Base-by-base conservation (phyloP, 805 yeast genomes). In the Teunomyces kruisii region DNA sequence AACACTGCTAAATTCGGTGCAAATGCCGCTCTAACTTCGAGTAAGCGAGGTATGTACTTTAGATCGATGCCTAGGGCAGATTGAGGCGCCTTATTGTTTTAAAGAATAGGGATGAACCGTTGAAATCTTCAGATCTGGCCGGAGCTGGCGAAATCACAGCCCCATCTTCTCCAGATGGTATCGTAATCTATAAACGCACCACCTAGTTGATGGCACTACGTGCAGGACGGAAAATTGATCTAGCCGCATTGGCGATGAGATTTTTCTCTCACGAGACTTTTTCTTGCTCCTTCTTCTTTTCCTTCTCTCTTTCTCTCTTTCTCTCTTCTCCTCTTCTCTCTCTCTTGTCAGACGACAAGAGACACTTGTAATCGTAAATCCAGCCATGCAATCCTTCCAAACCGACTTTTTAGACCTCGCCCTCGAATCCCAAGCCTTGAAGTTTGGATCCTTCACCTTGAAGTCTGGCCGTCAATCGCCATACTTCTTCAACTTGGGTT, bases 391-490 rank as follows among this genome's bases (percentile, higher is more conserved):
- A 54, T 48, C 68, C 13, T 80, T 79, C 62, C 84, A 84, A 62
- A 71, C 79, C 48, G 74, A 78, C 57, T 89, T 92, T 61, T 75
- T 92, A 45, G 87, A 89, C 59, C 78, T 83, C 52, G 96, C 99
- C 17, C 72, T 91, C 53, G 88, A 84, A 55, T 79, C 86, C 45
- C 72, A 84, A 54, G 96, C 97, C 12, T 77, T 92, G 56, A 81
- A 84, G 61, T 94, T 92, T 63, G 98, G 98, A 42, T 66, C 76
- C 41, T 92, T 88, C 78, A 89, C 96, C 10, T 78, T 92, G 64
- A 92, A 92, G 67, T 85, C 95, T 1, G 98, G 98, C 17, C 81
- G 99, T 57, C 69, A 73, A 47, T 91, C 97, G n/a, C 99, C 99
- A 41, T 92, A 94, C 67, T 92, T 94, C 61, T 91, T 92, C 80